A percentile compares a stretch with the other conserved stretches of the same genome.
phyloP scores from a whole-genome alignment of 2,329 filamentous ascomycete genomes.

The Colletotrichum sp. region DNA sequence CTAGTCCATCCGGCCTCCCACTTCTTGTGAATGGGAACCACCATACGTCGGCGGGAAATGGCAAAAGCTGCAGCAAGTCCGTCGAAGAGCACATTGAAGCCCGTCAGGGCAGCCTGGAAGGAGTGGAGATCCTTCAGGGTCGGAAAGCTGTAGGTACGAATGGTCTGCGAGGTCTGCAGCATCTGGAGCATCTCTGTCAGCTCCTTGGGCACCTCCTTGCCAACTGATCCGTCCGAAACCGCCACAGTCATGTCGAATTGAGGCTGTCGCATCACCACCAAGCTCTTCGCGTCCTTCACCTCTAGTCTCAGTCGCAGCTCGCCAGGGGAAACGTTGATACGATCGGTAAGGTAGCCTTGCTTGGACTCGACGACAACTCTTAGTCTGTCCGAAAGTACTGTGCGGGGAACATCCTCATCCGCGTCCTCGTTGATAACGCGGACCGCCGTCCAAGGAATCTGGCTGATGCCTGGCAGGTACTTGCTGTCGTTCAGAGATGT shows the following conservation, averaged over 20 bases:
- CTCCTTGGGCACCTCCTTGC: slow-evolving; percentile 66
- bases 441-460: slow-evolving; percentile 68
- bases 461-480: slow-evolving; percentile 54
- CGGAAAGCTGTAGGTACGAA: slow-evolving; percentile 75
- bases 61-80: slow-evolving; percentile 75
- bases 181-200: slow-evolving; percentile 69
- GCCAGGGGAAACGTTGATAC: slow-evolving; percentile 81
- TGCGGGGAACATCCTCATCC: slow-evolving; percentile 67
- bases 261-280: slow-evolving; percentile 73
- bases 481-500: slow-evolving; percentile 57
- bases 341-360: slow-evolving; percentile 80
- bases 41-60: slow-evolving; percentile 85
- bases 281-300: slow-evolving; percentile 62
- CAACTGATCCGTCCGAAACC: slow-evolving; percentile 70
- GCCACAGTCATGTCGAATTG: slow-evolving; percentile 81
- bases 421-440: slow-evolving; percentile 77
- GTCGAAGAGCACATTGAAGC: slow-evolving; percentile 78
- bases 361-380: slow-evolving; percentile 78
- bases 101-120: slow-evolving; percentile 81
- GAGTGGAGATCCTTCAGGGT: slow-evolving; percentile 72
- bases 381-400: slow-evolving; percentile 77
- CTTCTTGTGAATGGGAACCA: slow-evolving; percentile 92
- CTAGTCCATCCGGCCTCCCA: slow-evolving; percentile 85
- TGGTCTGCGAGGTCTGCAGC: slow-evolving; percentile 63
- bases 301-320: slow-evolving; percentile 73